A percentile compares a stretch with the other conserved stretches of the same genome.
Conservation (phyloP, 1,139 yeast genomes). For the Protomyces inouyei region DNA sequence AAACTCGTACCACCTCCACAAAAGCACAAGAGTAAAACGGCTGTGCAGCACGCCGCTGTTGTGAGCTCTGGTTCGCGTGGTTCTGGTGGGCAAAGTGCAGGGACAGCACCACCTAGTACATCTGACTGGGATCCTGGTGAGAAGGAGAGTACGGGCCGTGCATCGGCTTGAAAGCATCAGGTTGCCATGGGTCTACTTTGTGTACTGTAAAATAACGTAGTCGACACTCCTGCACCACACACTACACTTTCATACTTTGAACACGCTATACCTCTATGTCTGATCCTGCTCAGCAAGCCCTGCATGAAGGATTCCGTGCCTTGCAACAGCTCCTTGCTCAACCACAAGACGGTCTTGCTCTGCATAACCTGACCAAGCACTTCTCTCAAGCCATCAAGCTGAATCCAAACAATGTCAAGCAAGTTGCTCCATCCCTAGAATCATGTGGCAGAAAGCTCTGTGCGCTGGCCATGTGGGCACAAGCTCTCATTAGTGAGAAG, state of each 20-base stretch:
- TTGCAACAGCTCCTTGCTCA: conserved; percentile 15
- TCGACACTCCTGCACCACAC: neutral
- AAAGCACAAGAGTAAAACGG: neutral
- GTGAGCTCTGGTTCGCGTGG: neutral
- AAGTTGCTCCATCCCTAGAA: conserved; percentile 8
- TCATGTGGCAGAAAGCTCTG: conserved; percentile 13
- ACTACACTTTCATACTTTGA: neutral
- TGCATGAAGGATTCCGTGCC: conserved; percentile 16
- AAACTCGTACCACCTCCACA: neutral
- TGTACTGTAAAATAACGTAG: too few relatives aligned
- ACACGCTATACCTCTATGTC: neutral
- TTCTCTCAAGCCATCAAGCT: conserved; percentile 7
- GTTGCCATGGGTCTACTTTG: neutral
- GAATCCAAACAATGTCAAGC: neutral
- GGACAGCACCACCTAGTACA: neutral
- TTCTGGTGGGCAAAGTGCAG: neutral
- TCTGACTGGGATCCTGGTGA: neutral
- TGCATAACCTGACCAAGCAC: conserved; percentile 13
- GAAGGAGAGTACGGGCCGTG: neutral
- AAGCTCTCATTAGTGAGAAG: conserved; percentile 11
- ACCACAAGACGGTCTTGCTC: conserved; percentile 22
- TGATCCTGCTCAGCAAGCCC: neutral
- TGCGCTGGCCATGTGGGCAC: conserved; percentile 24
- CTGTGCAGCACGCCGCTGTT: neutral
- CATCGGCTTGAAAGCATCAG: neutral